These are phyloP conservation scores for Rhodotorula diobovata DNA, from an alignment of 768 basidiomycete genomes.

Conservation along the genomic window DNA sequence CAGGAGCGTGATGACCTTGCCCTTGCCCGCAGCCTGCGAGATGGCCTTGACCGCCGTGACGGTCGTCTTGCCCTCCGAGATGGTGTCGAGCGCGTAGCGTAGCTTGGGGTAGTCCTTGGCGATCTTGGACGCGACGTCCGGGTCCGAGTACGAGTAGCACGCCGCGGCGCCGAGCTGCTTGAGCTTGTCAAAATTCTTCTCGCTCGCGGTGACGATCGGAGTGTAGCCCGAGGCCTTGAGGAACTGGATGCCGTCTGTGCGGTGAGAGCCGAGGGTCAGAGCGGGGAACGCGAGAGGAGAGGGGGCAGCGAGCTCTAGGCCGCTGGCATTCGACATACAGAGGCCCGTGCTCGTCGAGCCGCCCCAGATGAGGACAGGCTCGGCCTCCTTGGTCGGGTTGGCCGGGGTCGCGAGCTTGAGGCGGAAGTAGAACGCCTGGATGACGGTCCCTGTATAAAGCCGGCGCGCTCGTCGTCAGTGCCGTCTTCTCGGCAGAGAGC, in stretches of 20 bases:
- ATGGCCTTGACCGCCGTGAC: conserved; percentile 15
- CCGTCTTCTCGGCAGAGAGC: neutral
- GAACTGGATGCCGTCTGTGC: conserved; percentile 49
- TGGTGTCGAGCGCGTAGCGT: conserved; percentile 32
- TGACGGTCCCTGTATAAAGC: conserved; percentile 17
- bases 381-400: conserved; percentile 1
- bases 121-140: conserved; percentile 30
- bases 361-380: conserved; percentile 35
- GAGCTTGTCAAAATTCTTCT: conserved; percentile 49
- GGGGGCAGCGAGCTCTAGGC: fast-evolving
- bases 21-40: neutral
- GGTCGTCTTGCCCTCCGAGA: conserved; percentile 33
- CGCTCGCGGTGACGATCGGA: conserved; percentile 53
- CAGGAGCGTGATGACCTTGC: conserved; percentile 31
- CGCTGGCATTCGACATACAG: no score
- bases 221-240: conserved; percentile 52
- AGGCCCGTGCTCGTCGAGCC: conserved; percentile 28
- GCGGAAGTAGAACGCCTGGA: conserved; percentile 24
- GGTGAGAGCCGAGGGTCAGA: neutral
- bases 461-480: neutral
- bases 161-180: conserved; percentile 52
- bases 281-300: fast-evolving
- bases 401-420: neutral
- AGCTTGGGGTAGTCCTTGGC: conserved; percentile 27
- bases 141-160: conserved; percentile 48